Evolutionary conservation across 23 red algal genomes (phyloP).

Genomic region (Gracilaria gracilis): DNA sequence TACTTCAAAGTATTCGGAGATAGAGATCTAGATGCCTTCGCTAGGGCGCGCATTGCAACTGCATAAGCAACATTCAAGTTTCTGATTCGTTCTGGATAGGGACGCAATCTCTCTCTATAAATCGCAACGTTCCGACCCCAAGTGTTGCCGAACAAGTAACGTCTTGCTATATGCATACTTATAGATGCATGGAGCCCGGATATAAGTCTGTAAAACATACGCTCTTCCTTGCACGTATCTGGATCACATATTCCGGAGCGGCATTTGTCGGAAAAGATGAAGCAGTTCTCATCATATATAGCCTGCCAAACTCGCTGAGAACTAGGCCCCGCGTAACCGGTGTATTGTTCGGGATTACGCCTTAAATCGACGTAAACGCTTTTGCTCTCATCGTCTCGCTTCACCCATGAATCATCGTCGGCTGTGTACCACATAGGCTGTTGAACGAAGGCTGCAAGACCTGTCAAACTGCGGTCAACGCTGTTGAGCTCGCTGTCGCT

Average conservation of each 20-base stretch:
- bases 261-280: conserved; percentile 71
- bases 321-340: conserved; percentile 82
- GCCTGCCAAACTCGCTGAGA: conserved; percentile 86
- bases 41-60: conserved; percentile 86
- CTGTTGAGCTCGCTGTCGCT: conserved; percentile 63
- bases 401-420: conserved; percentile 86
- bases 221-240: conserved; percentile 90
- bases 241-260: conserved; percentile 54
- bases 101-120: conserved; percentile 83
- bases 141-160: conserved; percentile 66
- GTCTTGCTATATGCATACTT: conserved; percentile 90
- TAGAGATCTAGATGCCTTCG: conserved; percentile 69
- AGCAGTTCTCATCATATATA: conserved; percentile 98
- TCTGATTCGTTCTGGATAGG: conserved; percentile 81
- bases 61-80: conserved; percentile 95
- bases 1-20: conserved; percentile 67
- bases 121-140: conserved; percentile 86
- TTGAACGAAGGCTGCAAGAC: conserved; percentile 48
- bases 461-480: conserved; percentile 74
- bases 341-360: conserved; percentile 92
- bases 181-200: conserved; percentile 97
- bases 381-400: conserved; percentile 75
- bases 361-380: conserved; percentile 92
- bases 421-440: conserved; percentile 56
- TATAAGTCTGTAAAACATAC: conserved; percentile 87